Conservation (phyloP, 352 stramenopile species). For the Globisporangium alternatum region DNA sequence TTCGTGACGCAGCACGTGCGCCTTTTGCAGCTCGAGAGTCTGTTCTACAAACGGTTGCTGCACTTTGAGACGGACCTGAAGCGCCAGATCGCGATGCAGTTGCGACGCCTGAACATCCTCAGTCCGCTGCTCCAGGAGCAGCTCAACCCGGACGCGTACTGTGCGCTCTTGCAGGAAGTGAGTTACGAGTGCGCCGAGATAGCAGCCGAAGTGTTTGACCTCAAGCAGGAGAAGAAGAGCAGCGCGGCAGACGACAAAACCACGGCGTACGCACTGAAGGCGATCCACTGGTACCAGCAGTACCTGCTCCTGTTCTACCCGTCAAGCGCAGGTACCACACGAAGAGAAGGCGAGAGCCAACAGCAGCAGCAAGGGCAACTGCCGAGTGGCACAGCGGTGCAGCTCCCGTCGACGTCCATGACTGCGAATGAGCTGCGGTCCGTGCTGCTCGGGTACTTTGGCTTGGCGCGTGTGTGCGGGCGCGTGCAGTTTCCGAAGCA, state of each 20-base stretch:
- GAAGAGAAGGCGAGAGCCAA: conserved; percentile 5
- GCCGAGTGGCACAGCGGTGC: conserved; percentile 26
- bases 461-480: conserved; percentile 56
- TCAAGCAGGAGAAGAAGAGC: conserved; percentile 49
- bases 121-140: conserved; percentile 39
- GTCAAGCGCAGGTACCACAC: neutral
- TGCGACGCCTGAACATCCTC: conserved; percentile 45
- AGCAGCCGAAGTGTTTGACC: conserved; percentile 53
- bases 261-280: conserved; percentile 53
- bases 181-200: conserved; percentile 66
- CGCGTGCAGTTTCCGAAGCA: conserved; percentile 45
- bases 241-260: conserved; percentile 32
- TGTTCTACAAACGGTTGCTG: conserved; percentile 51
- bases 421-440: conserved; percentile 38
- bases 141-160: conserved; percentile 54
- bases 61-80: conserved; percentile 53
- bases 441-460: conserved; percentile 57
- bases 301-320: conserved; percentile 71
- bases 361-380: conserved; percentile 24
- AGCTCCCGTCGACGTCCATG: conserved; percentile 28
- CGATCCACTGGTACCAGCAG: conserved; percentile 66
- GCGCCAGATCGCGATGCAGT: conserved; percentile 63
- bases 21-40: conserved; percentile 53
- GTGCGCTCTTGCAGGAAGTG: conserved; percentile 58
- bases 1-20: conserved; percentile 68